Conservation (phyloP, 805 yeast genomes). For the Spathaspora sp. region DNA sequence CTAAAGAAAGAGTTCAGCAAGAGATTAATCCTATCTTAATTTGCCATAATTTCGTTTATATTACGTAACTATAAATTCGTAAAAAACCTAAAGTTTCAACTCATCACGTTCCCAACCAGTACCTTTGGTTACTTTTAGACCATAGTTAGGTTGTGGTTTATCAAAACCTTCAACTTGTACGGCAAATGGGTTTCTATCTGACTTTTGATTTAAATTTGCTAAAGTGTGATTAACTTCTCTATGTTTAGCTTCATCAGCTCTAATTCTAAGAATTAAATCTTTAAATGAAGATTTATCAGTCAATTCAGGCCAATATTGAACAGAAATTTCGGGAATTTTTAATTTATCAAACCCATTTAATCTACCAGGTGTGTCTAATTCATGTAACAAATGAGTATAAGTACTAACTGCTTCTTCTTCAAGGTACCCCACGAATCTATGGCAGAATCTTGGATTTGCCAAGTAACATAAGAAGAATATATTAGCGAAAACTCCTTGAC, state of each 20-base stretch:
- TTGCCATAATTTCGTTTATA: too few relatives aligned
- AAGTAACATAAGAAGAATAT: constrained; percentile 59
- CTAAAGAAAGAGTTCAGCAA: too few relatives aligned
- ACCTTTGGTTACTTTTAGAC: constrained; percentile 26
- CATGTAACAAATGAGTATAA: constrained; percentile 54
- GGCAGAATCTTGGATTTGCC: constrained; percentile 60
- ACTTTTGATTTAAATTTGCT: constrained; percentile 53
- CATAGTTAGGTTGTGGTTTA: constrained; percentile 36
- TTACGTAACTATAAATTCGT: background rate
- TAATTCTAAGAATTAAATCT: constrained; percentile 56
- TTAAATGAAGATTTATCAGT: constrained; percentile 47
- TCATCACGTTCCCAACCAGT: constrained; percentile 42
- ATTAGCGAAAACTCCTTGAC: constrained; percentile 71
- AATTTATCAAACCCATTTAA: constrained; percentile 45
- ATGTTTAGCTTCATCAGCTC: constrained; percentile 79
- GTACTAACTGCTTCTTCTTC: constrained; percentile 77
- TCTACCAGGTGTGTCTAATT: constrained; percentile 48
- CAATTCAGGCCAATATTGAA: constrained; percentile 59
- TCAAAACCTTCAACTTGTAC: constrained; percentile 33
- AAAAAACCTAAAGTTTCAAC: constrained; percentile 16
- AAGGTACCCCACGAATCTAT: constrained; percentile 71
- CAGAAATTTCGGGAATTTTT: constrained; percentile 56
- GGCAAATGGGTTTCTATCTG: constrained; percentile 69
- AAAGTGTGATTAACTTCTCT: constrained; percentile 77
- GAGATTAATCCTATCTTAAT: background rate